These are phyloP conservation scores for Nothophaeocryptopus gaeumannii DNA, from an alignment of 2,329 filamentous ascomycete genomes.

Conservation along the genomic window DNA sequence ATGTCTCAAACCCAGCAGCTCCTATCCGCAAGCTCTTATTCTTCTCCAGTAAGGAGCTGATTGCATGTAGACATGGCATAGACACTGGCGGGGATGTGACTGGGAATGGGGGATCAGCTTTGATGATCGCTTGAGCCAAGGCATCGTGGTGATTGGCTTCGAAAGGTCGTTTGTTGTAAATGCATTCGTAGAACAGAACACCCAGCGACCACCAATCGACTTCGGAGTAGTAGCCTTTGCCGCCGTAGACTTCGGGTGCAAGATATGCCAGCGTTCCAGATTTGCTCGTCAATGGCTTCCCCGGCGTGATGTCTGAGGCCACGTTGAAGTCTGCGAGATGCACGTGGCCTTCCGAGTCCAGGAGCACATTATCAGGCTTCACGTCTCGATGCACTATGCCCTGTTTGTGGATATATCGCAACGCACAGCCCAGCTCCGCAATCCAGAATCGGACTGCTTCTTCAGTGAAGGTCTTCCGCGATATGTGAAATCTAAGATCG, in stretches of 20 bases:
- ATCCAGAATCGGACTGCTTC: constrained; percentile 98
- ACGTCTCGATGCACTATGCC: constrained; percentile 88
- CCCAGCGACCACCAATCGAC: constrained; percentile 99
- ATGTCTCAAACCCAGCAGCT: constrained; percentile 75
- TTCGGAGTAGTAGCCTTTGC: constrained; percentile 81
- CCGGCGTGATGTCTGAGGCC: constrained; percentile 83
- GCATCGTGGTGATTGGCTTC: constrained; percentile 82
- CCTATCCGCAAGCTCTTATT: constrained; percentile 81
- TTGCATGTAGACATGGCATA: constrained; percentile 82
- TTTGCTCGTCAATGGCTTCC: constrained; percentile 85
- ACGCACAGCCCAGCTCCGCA: constrained; percentile 84
- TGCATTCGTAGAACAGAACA: constrained; percentile 98
- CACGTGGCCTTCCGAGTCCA: constrained; percentile 88
- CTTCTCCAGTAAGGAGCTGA: constrained; percentile 76
- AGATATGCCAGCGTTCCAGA: constrained; percentile 95
- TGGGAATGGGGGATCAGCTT: constrained; percentile 81
- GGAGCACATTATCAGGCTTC: constrained; percentile 86
- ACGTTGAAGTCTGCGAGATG: constrained; percentile 99
- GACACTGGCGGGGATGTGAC: constrained; percentile 88
- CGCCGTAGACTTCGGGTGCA: constrained; percentile 90
- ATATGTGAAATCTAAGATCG: constrained; percentile 95
- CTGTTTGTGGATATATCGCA: constrained; percentile 81
- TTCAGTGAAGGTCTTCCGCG: constrained; percentile 95
- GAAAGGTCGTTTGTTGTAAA: constrained; percentile 98
- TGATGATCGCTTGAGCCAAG: constrained; percentile 75